Evolutionary conservation across 75 land plant species (phyloP), one percentile per base, ranked within the genome.

Genomic region (Sequoia sempervirens): DNA sequence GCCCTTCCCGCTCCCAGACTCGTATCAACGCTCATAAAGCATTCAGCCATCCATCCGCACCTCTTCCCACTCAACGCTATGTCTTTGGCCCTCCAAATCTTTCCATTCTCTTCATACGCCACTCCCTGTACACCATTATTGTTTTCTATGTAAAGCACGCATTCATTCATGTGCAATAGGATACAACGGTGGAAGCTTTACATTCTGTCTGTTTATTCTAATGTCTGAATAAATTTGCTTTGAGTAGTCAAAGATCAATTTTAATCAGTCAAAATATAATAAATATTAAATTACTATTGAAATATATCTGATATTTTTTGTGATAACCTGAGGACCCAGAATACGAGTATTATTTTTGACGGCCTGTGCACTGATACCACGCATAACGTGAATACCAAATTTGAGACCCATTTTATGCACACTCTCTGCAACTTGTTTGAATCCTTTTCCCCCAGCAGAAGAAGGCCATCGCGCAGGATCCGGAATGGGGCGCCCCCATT

Each of bases 361-460:
- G 28, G 99, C 99, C 80, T 93, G 95, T 2, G 85, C 85, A 81
- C 94, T 96, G 80, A 95, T 96, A 68, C 99, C 99, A 81, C 94
- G 89, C 99, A 97, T 97, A 34, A 97, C 93, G 87, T 97, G 99
- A 75, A 97, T 92, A 32, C 99, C 95, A 91, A 97, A 97, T 82
- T 97, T 97, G 80, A 97, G 89, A 52, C 98, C 99, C 96, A 96
- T 91, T 46, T 82, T 76, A 87, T 97, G 99, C 28, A 97, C 96
- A 79, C 88, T 89, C 47, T 91, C 79, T 36, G 99, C 97, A 18
- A 96, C 90, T 47, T 88, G 85, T 14, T 83, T 86, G 82, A 97
- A 96, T 18, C 99, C 99, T 84, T 88, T 88, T 1, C 95, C 96
- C 82, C 85, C 90, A 43, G 11, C 54, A 26, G 99, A 93, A 36